A percentile compares a stretch with the other conserved stretches of the same genome.
Evolutionary conservation across 495 filamentous ascomycete species (phyloP).

Genomic region (Penicillium parvum): DNA sequence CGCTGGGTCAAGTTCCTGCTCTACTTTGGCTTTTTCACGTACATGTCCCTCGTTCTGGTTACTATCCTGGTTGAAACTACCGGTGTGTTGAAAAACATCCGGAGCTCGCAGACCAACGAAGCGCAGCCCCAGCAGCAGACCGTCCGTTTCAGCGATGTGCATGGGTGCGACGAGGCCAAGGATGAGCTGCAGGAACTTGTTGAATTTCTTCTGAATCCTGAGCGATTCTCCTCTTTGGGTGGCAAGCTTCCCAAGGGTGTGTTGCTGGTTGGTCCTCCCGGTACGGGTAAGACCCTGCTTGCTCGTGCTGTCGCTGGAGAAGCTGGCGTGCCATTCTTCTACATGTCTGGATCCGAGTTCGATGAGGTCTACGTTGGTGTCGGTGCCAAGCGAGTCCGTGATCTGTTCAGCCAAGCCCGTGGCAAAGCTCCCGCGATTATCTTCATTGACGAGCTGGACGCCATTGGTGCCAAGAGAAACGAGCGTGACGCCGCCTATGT

Average conservation of each 20-base stretch:
- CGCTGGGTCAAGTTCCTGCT: constrained; percentile 86
- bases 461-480: constrained; percentile 90
- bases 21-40: constrained; percentile 70
- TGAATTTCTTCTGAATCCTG: constrained; percentile 89
- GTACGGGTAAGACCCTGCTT: constrained; percentile 96
- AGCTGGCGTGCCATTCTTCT: constrained; percentile 97
- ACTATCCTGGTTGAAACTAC: constrained; percentile 76
- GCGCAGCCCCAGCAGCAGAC: constrained; percentile 87
- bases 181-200: constrained; percentile 96
- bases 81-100: constrained; percentile 71
- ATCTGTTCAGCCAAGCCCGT: constrained; percentile 86
- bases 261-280: constrained; percentile 88
- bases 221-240: constrained; percentile 84
- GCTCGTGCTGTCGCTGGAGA: constrained; percentile 95
- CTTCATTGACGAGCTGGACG: constrained; percentile 97
- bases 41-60: constrained; percentile 67
- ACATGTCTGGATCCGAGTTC: constrained; percentile 98
- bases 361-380: constrained; percentile 98
- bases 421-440: constrained; percentile 91
- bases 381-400: constrained; percentile 94
- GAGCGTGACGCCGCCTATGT: constrained; percentile 92
- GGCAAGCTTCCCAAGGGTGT: constrained; percentile 97
- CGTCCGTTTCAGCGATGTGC: constrained; percentile 87
- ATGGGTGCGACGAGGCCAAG: constrained; percentile 97
- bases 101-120: constrained; percentile 66